These are phyloP conservation scores for Epichloe amarillans DNA, from an alignment of 2,329 filamentous ascomycete species.

Conservation along the genomic window DNA sequence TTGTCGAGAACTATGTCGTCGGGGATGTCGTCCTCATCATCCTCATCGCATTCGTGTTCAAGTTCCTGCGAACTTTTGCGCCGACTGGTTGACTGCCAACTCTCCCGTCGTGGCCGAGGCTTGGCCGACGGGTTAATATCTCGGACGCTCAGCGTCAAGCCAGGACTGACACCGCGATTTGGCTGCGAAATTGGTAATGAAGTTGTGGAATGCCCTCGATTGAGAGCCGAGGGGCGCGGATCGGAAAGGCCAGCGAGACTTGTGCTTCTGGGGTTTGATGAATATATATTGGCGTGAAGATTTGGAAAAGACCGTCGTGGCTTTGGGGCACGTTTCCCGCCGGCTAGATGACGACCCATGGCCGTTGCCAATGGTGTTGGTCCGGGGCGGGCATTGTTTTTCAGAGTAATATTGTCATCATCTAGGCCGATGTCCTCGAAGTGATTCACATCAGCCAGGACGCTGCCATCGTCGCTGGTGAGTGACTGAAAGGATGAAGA, in stretches of 20 bases:
- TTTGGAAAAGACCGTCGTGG: slow-evolving; percentile 30
- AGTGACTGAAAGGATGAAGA: slow-evolving; percentile 79
- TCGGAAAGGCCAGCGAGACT: slow-evolving; percentile 27
- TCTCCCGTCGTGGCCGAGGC: slow-evolving; percentile 40
- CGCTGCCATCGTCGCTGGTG: slow-evolving; percentile 57
- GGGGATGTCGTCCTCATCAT: slow-evolving; percentile 65
- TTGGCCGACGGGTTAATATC: slow-evolving; percentile 24
- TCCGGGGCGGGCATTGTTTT: slow-evolving; percentile 25
- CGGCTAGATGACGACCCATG: slow-evolving; percentile 17
- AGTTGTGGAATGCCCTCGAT: slow-evolving; percentile 19
- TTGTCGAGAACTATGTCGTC: slow-evolving; percentile 71
- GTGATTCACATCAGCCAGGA: slow-evolving; percentile 60
- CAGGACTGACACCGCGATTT: slow-evolving; percentile 39
- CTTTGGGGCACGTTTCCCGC: slow-evolving; percentile 16
- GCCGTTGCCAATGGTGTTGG: slow-evolving; percentile 12
- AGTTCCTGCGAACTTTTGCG: slow-evolving; percentile 57
- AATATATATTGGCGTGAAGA: slow-evolving; percentile 31
- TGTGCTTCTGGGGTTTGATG: slow-evolving; percentile 37
- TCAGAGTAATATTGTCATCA: slow-evolving; percentile 41
- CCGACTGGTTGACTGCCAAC: slow-evolving; percentile 54
- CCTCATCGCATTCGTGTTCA: slow-evolving; percentile 63
- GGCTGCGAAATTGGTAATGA: slow-evolving; percentile 26
- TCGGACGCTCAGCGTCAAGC: slow-evolving; percentile 29
- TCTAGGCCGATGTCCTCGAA: slow-evolving; percentile 91
- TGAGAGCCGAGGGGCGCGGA: slow-evolving; percentile 17